Evolutionary conservation across 352 stramenopile genomes (phyloP), one percentile per base, ranked within the genome.

Genomic region (Globisporangium emineosum): DNA sequence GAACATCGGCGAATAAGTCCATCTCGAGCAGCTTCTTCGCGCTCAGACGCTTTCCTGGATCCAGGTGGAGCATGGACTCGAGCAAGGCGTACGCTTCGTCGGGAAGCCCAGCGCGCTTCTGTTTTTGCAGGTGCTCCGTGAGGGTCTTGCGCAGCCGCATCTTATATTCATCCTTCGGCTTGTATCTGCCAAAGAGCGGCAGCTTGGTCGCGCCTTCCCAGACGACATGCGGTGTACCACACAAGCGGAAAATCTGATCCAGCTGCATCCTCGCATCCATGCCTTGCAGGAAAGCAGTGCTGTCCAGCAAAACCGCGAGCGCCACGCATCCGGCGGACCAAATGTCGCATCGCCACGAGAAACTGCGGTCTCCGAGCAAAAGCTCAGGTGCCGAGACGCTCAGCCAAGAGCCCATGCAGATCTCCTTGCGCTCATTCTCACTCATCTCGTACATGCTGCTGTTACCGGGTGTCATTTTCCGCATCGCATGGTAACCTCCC

Each of bases 341-440:
- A 19, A 96, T 74, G 53, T 96, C 87, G 3, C 76, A 73, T 49
- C 82, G 78, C 76, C 78, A 92, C 12, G 80, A 88, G 69, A 82
- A 96, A 37, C 77, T 73, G 9, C 66, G 77, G 45, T 88, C 80
- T 4, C 87, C 87, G 0, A 96, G 74, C 35, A 96, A 58, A 0
- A 96, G 63, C 61, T 96, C 87, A 2, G 87, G 87, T 7, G 87
- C 80, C 19, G 81, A 76, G 30, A 84, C 71, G 21, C 88, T 73
- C 15, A 96, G 57, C 74, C 79, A 88, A 47, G 85, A 75, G 2
- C 87, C 87, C 37, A 79, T 69, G 53, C 69, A 81, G 37, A 91
- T 81, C 57, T 94, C 83, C 68, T 88, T 91, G n/a, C 83, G 81
- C 51, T 96, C 87, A 47, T 47, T 77, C n/a, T 93, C 86, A 9